Base-by-base conservation (phyloP, 306 rosid species). In the Pyrus bretschneideri region DNA sequence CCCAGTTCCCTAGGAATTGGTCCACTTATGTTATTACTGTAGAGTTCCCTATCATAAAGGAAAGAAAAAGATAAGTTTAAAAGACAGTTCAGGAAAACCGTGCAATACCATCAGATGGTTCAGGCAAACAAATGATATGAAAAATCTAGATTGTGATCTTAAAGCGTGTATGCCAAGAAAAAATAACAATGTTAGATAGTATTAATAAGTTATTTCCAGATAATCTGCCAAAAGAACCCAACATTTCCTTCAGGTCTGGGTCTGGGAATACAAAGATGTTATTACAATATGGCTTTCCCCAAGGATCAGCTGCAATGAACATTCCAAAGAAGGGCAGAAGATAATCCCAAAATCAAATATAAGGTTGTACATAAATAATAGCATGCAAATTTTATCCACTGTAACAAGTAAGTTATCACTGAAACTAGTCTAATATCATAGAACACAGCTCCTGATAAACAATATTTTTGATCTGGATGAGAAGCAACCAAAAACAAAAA, bases 1-100 rank as follows among this genome's bases (percentile, higher is more conserved):
- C 99, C 97, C 77, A 95, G 83, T 82, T 95, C 99, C 71, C 93
- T 89, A 22, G 99, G 99, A 87, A 95, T 85, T 27, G 86, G 85
- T 64, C 99, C 99, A 64, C 91, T 92, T 65, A 95, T 90, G 85
- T 95, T 90, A 82, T 95, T 95, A 79, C 97, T 92, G 92, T 95
- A 95, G 78, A 95, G 99, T 80, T 95, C 97, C 89, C 99, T 92
- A 82, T 78, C 23, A 81, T 79, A 55, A 5, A 31, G 69, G 44
- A 61, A 31, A 61, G 33, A 46, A 22, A 4, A 52, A 52, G 5
- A 30, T 22, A 33, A 49, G 55, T 49, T 49, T 17, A 78, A 71
- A 27, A 66, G 57, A 46, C 68, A 17, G 57, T n/a, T 30, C 46
- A 40, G 46, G 45, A 45, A 49, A 44, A 44, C 7, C 11, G 46